Conservation (phyloP, 257 asterid species). For the Solanum clarkiae region DNA sequence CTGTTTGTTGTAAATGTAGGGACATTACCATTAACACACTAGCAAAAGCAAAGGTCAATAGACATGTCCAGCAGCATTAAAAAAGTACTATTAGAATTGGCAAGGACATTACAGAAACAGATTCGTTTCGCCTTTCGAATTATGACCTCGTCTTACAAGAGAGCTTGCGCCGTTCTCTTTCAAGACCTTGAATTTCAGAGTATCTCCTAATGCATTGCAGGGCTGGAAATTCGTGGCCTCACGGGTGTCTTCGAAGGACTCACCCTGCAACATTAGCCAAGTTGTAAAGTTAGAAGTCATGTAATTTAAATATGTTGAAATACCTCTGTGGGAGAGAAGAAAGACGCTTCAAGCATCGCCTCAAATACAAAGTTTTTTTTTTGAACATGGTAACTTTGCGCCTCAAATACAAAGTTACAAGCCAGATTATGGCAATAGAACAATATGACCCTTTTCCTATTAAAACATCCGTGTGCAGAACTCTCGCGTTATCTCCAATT, state of each 20-base stretch:
- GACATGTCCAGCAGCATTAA: not conserved
- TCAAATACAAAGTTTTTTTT: too few species aligned
- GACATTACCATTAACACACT: not conserved
- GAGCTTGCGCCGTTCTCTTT: slow-evolving; percentile 13
- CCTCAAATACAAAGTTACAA: not conserved
- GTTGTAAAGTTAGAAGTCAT: not conserved
- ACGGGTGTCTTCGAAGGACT: slow-evolving; percentile 99
- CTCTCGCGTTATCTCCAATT: not conserved
- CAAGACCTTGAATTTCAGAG: not conserved
- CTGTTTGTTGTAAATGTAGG: not conserved
- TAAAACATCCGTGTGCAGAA: not conserved
- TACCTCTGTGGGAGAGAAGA: not conserved
- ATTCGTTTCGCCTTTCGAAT: not conserved
- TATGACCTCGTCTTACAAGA: slow-evolving; percentile 10
- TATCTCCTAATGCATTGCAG: slow-evolving; percentile 23
- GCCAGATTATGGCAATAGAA: not conserved
- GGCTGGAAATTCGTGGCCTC: slow-evolving; percentile 56
- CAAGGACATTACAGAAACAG: not conserved
- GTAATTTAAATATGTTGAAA: not conserved
- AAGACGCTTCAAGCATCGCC: not conserved
- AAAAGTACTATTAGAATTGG: not conserved
- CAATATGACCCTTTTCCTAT: not conserved
- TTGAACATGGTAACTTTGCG: too few species aligned
- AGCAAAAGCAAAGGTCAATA: not conserved
- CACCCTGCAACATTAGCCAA: slow-evolving; percentile 40